These are phyloP conservation scores for Yamadazyma laniorum DNA, from an alignment of 805 yeast genomes.

Conservation along the genomic window DNA sequence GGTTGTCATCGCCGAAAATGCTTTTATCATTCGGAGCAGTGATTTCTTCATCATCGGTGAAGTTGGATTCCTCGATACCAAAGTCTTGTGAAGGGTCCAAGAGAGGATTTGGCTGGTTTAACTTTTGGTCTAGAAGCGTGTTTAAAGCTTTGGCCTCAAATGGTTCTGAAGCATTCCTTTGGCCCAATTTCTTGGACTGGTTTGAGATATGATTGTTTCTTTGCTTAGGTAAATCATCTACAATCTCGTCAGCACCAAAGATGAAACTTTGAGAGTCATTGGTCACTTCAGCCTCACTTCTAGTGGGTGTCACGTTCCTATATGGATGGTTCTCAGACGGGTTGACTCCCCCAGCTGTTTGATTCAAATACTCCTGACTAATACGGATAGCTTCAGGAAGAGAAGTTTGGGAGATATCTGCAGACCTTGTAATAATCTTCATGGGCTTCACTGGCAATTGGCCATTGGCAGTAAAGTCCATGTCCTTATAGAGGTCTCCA, in stretches of 20 bases:
- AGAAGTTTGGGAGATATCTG: slow-evolving; percentile 10
- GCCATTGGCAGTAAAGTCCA: slow-evolving; percentile 45
- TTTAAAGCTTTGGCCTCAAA: slow-evolving; percentile 28
- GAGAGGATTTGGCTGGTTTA: slow-evolving; percentile 9
- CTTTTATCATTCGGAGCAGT: neutral
- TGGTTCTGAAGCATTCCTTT: slow-evolving; percentile 22
- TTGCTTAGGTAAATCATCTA: neutral
- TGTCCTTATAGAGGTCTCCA: slow-evolving; percentile 26
- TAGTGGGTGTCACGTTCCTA: neutral
- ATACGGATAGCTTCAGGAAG: slow-evolving; percentile 6
- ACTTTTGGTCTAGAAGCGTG: slow-evolving; percentile 21
- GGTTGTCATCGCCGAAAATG: slow-evolving; percentile 1
- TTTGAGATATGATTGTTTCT: neutral
- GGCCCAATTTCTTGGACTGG: neutral
- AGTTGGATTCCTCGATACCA: slow-evolving; percentile 39
- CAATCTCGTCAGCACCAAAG: slow-evolving; percentile 10
- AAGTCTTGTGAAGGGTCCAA: slow-evolving; percentile 18
- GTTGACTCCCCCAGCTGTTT: neutral
- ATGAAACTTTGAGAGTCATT: slow-evolving; percentile 19
- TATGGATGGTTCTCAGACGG: slow-evolving; percentile 8
- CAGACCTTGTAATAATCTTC: slow-evolving; percentile 28
- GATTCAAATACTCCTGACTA: slow-evolving; percentile 4
- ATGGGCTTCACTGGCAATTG: slow-evolving; percentile 42
- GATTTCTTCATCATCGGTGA: slow-evolving; percentile 22
- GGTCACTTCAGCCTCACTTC: slow-evolving; percentile 9